Percentiles rank a stretch among this genome's conserved stretches.
These are phyloP conservation scores for Alisma plantagoaquatica DNA, from an alignment of 106 monocot genomes.

Conservation along the genomic window DNA sequence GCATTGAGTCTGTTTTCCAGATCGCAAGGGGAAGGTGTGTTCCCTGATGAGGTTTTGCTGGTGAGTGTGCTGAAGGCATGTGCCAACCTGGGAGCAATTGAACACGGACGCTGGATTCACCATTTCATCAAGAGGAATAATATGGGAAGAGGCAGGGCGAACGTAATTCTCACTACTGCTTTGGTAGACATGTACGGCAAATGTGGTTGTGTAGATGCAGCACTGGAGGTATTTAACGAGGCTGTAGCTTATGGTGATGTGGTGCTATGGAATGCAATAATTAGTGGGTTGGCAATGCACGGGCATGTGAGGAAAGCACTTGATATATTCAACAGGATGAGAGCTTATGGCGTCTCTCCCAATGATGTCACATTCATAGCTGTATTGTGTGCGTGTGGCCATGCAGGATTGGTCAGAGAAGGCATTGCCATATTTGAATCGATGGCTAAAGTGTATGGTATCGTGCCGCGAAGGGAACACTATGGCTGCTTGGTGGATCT, in stretches of 20 bases:
- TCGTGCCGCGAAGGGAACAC: conserved; percentile 46
- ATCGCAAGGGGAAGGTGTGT: conserved; percentile 18
- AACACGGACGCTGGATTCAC: conserved; percentile 42
- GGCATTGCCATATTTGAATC: conserved; percentile 41
- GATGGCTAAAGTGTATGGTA: conserved; percentile 29
- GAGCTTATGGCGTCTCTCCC: conserved; percentile 16
- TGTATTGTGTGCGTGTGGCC: conserved; percentile 48
- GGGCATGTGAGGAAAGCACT: conserved; percentile 43
- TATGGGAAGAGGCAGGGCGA: not conserved
- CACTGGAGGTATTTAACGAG: conserved; percentile 32
- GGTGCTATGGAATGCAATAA: conserved; percentile 70
- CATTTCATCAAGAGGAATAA: conserved; percentile 12
- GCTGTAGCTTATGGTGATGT: conserved; percentile 22
- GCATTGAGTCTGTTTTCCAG: conserved; percentile 37
- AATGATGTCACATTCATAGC: conserved; percentile 47
- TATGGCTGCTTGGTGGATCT: conserved; percentile 72
- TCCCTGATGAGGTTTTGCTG: conserved; percentile 36
- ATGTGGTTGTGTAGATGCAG: conserved; percentile 53
- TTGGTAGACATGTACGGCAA: conserved; percentile 66
- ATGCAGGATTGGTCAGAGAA: conserved; percentile 38
- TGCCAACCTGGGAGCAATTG: conserved; percentile 27
- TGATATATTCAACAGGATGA: conserved; percentile 38
- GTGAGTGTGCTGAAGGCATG: conserved; percentile 54
- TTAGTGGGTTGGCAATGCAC: conserved; percentile 59
- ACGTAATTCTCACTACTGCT: conserved; percentile 41